These are phyloP conservation scores for Oryza officinalis DNA, from an alignment of 176 grass and related monocot species.

Conservation along the genomic window DNA sequence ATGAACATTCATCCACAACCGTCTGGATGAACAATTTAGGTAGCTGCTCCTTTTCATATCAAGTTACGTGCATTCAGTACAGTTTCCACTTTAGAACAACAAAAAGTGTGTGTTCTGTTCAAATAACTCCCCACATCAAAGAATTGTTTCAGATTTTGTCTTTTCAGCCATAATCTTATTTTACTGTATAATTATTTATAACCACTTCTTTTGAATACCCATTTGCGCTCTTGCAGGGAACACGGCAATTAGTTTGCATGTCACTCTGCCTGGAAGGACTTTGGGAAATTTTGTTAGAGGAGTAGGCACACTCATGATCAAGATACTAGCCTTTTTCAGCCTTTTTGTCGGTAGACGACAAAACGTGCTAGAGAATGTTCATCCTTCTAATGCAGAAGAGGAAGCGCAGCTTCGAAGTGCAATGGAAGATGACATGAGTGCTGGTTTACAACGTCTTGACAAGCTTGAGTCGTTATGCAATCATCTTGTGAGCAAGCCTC, in stretches of 20 bases:
- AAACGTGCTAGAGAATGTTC: slow-evolving; percentile 28
- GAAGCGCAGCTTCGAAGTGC: neutral
- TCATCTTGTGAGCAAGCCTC: slow-evolving; percentile 65
- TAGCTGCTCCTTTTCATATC: slow-evolving; percentile 21
- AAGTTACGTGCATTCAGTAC: neutral
- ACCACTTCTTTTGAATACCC: neutral
- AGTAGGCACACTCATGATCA: slow-evolving; percentile 48
- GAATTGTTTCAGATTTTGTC: neutral
- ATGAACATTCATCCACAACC: slow-evolving; percentile 20
- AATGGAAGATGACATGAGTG: slow-evolving; percentile 42
- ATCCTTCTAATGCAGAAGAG: slow-evolving; percentile 28
- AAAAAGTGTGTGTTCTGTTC: neutral
- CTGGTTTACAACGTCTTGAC: slow-evolving; percentile 62
- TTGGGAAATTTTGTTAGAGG: slow-evolving; percentile 43
- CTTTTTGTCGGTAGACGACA: slow-evolving; percentile 36
- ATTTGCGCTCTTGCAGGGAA: slow-evolving; percentile 27
- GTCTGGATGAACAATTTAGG: slow-evolving; percentile 31
- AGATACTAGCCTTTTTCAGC: slow-evolving; percentile 44
- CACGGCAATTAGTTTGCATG: slow-evolving; percentile 34
- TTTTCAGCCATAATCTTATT: neutral
- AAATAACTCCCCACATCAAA: neutral
- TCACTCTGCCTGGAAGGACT: slow-evolving; percentile 36
- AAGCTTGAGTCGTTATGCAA: slow-evolving; percentile 60
- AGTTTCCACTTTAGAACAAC: neutral
- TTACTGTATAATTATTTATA: neutral